A percentile compares a stretch with the other conserved stretches of the same genome.
phyloP scores from a whole-genome alignment of 2,329 filamentous ascomycete species.

The Orbilia oligospora region DNA sequence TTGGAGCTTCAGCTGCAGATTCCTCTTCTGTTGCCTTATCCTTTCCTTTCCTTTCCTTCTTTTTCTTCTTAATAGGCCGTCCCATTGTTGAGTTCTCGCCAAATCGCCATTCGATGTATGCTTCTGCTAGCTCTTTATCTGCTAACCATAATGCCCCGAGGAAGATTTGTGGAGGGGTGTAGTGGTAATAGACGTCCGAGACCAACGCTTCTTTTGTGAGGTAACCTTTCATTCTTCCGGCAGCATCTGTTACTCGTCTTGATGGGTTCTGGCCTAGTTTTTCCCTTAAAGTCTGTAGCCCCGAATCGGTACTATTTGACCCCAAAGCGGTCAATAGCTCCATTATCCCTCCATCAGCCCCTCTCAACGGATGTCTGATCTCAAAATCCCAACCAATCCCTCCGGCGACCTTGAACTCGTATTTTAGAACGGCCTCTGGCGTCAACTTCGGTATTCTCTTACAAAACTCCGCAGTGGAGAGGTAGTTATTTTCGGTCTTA shows the following conservation, averaged over 20 bases:
- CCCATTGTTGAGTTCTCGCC: constrained; percentile 65
- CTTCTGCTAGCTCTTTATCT: constrained; percentile 74
- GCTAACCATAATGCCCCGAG: constrained; percentile 83
- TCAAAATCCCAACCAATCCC: constrained; percentile 94
- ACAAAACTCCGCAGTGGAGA: constrained; percentile 77
- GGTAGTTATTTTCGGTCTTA: constrained; percentile 90
- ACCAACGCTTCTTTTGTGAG: constrained; percentile 85
- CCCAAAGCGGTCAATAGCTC: constrained; percentile 72
- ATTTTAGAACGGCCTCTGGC: constrained; percentile 85
- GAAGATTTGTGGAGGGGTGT: constrained; percentile 94
- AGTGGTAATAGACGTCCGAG: constrained; percentile 97
- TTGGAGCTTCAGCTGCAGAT: constrained; percentile 63
- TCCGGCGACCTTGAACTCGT: constrained; percentile 93
- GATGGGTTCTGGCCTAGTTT: constrained; percentile 66
- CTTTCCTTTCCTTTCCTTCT: constrained; percentile 79
- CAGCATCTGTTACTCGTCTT: constrained; percentile 74
- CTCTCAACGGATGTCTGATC: constrained; percentile 89
- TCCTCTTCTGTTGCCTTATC: constrained; percentile 67
- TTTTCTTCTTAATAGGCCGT: constrained; percentile 74
- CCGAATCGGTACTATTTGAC: constrained; percentile 64
- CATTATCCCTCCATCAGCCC: constrained; percentile 86
- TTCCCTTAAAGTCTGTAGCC: constrained; percentile 35
- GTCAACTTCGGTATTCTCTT: constrained; percentile 74
- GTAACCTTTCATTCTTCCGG: constrained; percentile 79
- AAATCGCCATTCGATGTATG: constrained; percentile 64